Evolutionary conservation across 2,329 filamentous ascomycete genomes (phyloP), one percentile per base, ranked within the genome.

Genomic region (Colletotrichum sp.): DNA sequence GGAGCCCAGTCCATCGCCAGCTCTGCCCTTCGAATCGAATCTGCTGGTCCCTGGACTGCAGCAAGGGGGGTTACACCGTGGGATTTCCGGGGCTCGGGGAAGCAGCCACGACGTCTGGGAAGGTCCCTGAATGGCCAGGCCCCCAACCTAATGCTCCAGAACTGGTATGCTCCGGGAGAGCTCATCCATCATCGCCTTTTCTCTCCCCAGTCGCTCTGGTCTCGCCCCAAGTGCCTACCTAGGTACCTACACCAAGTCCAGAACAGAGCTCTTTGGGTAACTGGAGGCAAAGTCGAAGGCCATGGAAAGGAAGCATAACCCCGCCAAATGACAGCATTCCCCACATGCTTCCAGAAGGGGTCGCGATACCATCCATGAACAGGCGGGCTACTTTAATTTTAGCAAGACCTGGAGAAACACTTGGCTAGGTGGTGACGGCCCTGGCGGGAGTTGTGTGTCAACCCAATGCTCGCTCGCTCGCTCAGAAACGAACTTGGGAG

Each of bases 91-190:
- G 28, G 69, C 36, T 67, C 69, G 59, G 64, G 71, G 57, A 74
- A 65, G 64, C 39, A 57, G 57, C 48, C 32, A 34, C 21, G 16
- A 67, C 43, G 26, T 34, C 74, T 21, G 36, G 70, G 70, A 39
- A 74, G 59, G 64, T 65, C 70, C 70, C 65, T 52, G 71, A 48
- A 52, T n/a, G 71, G 30, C 32, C 34, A 36, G 69, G 63, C 63
- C 52, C 67, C 71, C 71, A 64, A 36, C 34, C 57, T 65, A 68
- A 72, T 60, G 36, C 63, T 43, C 34, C 52, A 60, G 30, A 36
- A 26, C 28, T 68, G 6, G 30, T 34, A 60, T 68, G 70, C 64
- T 68, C 10, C 43, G 43, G 43, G 43, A 52, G 43, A 52, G 43
- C 43, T 21, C n/a, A 52, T 24, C 43, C 43, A 52, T 52, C 43